Evolutionary conservation across 164 flowering plant species (phyloP).

Genomic region (Sextonia rubra): DNA sequence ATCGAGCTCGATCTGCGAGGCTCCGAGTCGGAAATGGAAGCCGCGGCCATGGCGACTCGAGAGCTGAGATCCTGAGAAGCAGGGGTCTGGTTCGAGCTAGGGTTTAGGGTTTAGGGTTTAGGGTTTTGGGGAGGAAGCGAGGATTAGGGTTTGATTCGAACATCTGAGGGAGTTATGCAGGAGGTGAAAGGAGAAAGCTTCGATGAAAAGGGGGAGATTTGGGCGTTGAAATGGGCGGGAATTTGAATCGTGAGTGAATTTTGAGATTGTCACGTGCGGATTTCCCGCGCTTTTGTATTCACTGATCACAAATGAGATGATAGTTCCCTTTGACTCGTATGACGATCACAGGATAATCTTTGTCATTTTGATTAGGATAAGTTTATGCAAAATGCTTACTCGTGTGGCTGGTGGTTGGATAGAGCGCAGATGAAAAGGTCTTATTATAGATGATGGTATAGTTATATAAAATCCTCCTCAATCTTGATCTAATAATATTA

Average conservation of each 20-base stretch:
- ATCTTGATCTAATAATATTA: too few species aligned
- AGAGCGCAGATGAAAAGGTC: too few species aligned
- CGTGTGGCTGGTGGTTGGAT: too few species aligned
- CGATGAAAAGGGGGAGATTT: background rate
- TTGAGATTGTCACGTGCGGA: conserved; percentile 11
- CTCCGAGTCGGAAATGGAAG: conserved; percentile 8
- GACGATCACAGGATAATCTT: too few species aligned
- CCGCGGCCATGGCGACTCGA: conserved; percentile 17
- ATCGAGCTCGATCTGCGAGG: background rate
- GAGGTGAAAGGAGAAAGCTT: too few species aligned
- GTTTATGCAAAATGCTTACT: too few species aligned
- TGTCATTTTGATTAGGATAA: too few species aligned
- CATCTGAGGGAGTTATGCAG: background rate
- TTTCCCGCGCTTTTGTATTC: conserved; percentile 17
- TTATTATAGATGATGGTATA: too few species aligned
- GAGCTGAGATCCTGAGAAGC: background rate
- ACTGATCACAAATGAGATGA: too few species aligned
- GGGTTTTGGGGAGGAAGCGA: background rate
- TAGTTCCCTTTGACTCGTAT: too few species aligned
- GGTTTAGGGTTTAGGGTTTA: conserved; percentile 11
- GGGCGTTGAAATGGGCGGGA: conserved; percentile 13
- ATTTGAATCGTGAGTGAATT: conserved; percentile 4
- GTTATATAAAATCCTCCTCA: too few species aligned
- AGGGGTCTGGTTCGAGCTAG: background rate
- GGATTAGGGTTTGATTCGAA: background rate